Percentiles rank a stretch among this genome's conserved stretches.
These are phyloP conservation scores for Phytopythium ostracodes DNA, from an alignment of 352 stramenopile species.

Conservation along the genomic window DNA sequence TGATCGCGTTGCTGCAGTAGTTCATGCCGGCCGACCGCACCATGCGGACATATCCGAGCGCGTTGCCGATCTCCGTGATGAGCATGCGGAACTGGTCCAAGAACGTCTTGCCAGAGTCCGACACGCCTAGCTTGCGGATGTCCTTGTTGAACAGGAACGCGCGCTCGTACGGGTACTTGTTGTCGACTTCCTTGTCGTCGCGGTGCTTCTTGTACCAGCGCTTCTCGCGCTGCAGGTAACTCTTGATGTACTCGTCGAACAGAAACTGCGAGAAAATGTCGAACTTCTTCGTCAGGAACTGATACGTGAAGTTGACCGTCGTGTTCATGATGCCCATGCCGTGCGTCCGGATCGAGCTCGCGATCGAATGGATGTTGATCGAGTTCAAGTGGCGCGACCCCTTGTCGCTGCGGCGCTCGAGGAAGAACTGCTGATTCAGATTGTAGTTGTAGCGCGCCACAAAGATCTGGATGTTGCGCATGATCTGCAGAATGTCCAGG, in stretches of 20 bases:
- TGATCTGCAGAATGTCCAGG: slow-evolving; percentile 94
- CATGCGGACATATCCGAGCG: slow-evolving; percentile 92
- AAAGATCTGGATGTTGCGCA: slow-evolving; percentile 95
- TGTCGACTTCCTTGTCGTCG: slow-evolving; percentile 86
- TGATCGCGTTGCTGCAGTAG: slow-evolving; percentile 91
- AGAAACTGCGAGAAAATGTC: slow-evolving; percentile 92
- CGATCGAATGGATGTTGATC: slow-evolving; percentile 91
- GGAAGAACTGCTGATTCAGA: slow-evolving; percentile 94
- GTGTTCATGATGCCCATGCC: slow-evolving; percentile 95
- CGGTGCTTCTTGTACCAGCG: slow-evolving; percentile 93
- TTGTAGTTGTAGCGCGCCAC: slow-evolving; percentile 93
- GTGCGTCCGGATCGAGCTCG: slow-evolving; percentile 91
- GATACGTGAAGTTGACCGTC: slow-evolving; percentile 95
- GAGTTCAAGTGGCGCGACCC: slow-evolving; percentile 91
- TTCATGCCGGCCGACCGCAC: slow-evolving; percentile 90
- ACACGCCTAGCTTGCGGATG: slow-evolving; percentile 84
- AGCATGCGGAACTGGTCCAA: slow-evolving; percentile 89
- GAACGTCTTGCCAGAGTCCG: slow-evolving; percentile 84
- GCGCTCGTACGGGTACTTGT: slow-evolving; percentile 91
- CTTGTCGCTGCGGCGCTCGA: slow-evolving; percentile 89
- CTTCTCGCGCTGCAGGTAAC: slow-evolving; percentile 90
- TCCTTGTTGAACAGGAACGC: slow-evolving; percentile 92
- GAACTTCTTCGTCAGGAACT: slow-evolving; percentile 91
- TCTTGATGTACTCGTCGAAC: slow-evolving; percentile 94
- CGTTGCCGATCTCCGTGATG: slow-evolving; percentile 93